Base-by-base conservation (phyloP, 129 eudicot species). In the Rutidosis leptorrhynchoides region DNA sequence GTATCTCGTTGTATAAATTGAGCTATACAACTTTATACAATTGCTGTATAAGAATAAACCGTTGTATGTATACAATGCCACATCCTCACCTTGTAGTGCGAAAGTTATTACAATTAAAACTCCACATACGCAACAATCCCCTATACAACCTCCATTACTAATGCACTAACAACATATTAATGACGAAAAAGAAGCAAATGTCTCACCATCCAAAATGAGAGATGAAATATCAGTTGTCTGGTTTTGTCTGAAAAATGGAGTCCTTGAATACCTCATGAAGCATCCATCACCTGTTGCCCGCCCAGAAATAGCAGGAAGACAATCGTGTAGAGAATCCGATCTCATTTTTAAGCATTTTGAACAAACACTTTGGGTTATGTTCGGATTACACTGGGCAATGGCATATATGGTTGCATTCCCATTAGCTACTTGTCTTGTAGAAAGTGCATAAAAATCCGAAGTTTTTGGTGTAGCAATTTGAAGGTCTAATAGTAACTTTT, bases 201-300 rank as follows among this genome's bases (percentile, higher is more conserved):
- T 17, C 57, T 78, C 58, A 74, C 91, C 87, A 70, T 73, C 65
- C 25, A 56, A 64, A 3, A 85, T 68, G 53, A 76, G 76, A 30
- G 83, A 76, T 62, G 60, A 45, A 35, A 86, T 77, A 65, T 83
- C 48, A 1, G 62, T 68, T 22, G 73, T 78, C 65, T 59, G 70
- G 64, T 72, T 72, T 49, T 40, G 42, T 58, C 60, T 19, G 8
- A 78, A 78, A 72, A 82, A 82, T 0, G 82, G 71, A 7, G 76
- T 69, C 7, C 45, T 56, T 0, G 93, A 85, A 65, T 82, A 85
- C 72, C 93, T 80, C 58, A 83, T 43, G 51, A 77, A 83, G 63
- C 93, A 85, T 20, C 73, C 84, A 0, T 64, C 65, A 12, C 72
- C 82, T 7, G 78, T 24, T 42, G 85, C 81, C 64, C 82, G 70